Evolutionary conservation across 495 filamentous ascomycete genomes (phyloP).

Genomic region (Neurospora intermedia): DNA sequence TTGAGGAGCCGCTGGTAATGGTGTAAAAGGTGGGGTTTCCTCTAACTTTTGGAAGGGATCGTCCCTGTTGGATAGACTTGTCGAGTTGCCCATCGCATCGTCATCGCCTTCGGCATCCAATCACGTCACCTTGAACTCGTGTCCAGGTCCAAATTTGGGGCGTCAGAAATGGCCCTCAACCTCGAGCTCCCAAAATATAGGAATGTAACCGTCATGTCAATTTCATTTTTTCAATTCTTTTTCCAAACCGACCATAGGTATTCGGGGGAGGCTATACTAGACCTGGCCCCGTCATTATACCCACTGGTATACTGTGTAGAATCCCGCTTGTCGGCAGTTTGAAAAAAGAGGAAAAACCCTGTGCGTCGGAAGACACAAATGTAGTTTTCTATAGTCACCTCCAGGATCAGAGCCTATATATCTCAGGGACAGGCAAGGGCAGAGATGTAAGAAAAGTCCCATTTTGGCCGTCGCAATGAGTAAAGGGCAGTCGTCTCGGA

Average conservation of each 20-base stretch:
- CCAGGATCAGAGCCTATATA: neutral
- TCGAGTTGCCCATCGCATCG: slow-evolving; percentile 3
- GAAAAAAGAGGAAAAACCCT: neutral
- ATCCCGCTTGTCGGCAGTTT: neutral
- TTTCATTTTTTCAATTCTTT: neutral
- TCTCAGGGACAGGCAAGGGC: neutral
- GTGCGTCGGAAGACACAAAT: neutral
- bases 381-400: neutral
- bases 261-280: neutral
- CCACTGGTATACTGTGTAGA: neutral
- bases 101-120: slow-evolving; percentile 9
- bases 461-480: neutral
- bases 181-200: neutral
- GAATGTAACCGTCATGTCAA: neutral
- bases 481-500: neutral
- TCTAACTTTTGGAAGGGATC: neutral
- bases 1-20: neutral
- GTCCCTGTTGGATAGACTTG: neutral
- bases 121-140: neutral
- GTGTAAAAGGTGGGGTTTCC: neutral
- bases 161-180: neutral
- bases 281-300: neutral
- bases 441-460: neutral
- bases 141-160: neutral
- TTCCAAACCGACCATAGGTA: neutral